Base-by-base conservation (phyloP, 352 stramenopile species). In the Phytophthora sansomeana region DNA sequence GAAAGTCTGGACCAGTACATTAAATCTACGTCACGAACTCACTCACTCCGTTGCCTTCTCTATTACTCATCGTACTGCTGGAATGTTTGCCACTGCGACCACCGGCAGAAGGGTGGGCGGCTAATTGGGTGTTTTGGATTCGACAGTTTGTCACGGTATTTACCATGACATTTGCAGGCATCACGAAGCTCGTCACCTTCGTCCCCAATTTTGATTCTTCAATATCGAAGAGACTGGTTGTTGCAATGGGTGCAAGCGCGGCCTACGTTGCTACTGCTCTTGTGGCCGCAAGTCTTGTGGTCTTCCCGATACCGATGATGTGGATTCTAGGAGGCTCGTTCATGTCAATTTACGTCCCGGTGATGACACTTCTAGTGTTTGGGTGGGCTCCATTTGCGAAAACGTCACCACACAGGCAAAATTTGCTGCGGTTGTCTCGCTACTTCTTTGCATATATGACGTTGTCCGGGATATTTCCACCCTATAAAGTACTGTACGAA, bases 71-170 rank as follows among this genome's bases (percentile, higher is more conserved):
- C 7, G 13, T 67, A 17, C 28, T 68, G 29, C 11, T 72, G 14
- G 57, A 72, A 48, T 68, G 51, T 26, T 24, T 72, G 4, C 63
- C 54, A 26, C 48, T 61, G 11, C 30, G 21, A 33, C 24, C 17
- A 7, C 55, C 56, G 21, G 42, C 30, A 1, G 38, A 71, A 46
- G 62, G 62, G 6, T 60, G 53, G 54, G 43, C 47, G 8, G 19
- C 38, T 2, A 69, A 69, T 32, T 58, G 53, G 54, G 21, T 65
- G 8, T 55, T 69, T 19, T 65, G 53, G 62, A 63, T 65, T 44
- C 44, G 62, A 17, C 21, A 58, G 14, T 13, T 16, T 1, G 13
- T 30, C 16, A 59, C 48, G 14, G 21, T 58, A 11, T 47, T 65
- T 11, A 49, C 56, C 24, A 64, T 64, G 48, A 47, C 21, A 6